Evolutionary conservation across 1,284 basidiomycete species (phyloP).

Genomic region (Ceraceosorus guamensis): DNA sequence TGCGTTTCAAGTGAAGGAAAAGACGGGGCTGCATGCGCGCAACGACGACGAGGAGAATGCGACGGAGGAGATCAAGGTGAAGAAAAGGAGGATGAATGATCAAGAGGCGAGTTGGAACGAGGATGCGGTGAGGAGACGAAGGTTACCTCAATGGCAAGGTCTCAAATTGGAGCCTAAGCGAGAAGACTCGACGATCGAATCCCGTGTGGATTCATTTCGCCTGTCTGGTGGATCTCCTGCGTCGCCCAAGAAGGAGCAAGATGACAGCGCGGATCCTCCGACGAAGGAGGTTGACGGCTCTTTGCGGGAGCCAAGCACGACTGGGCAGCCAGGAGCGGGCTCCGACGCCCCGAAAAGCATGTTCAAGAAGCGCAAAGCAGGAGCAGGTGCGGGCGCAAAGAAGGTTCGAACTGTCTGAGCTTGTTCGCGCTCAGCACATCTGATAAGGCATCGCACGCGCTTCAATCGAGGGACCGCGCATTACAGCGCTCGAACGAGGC

Average conservation of each 20-base stretch:
- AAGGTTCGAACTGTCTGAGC: conserved; percentile 14
- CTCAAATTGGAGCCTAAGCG: conserved; percentile 5
- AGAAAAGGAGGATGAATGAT: conserved; percentile 18
- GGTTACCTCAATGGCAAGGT: conserved; percentile 10
- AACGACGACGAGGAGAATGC: conserved; percentile 20
- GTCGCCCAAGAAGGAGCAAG: neutral
- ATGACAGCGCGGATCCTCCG: conserved; percentile 1
- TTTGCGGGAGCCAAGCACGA: neutral
- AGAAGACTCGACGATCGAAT: neutral
- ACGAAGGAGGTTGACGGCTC: neutral
- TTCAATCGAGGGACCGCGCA: too few species aligned
- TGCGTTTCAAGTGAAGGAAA: conserved; percentile 28
- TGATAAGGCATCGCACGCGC: too few species aligned
- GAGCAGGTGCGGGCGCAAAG: conserved; percentile 35
- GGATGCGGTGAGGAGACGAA: neutral
- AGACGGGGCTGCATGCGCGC: conserved; percentile 11
- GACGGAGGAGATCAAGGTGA: conserved; percentile 21
- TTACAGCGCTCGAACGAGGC: too few species aligned
- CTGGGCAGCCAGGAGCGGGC: conserved; percentile 9
- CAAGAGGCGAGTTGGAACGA: conserved; percentile 8
- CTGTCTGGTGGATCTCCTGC: neutral
- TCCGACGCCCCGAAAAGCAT: neutral
- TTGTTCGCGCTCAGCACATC: too few species aligned
- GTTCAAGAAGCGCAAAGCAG: conserved; percentile 35
- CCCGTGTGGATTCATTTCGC: too few species aligned